phyloP scores from a whole-genome alignment of 2,329 filamentous ascomycete species.

The Magnaporthiopsis rhizophila region DNA sequence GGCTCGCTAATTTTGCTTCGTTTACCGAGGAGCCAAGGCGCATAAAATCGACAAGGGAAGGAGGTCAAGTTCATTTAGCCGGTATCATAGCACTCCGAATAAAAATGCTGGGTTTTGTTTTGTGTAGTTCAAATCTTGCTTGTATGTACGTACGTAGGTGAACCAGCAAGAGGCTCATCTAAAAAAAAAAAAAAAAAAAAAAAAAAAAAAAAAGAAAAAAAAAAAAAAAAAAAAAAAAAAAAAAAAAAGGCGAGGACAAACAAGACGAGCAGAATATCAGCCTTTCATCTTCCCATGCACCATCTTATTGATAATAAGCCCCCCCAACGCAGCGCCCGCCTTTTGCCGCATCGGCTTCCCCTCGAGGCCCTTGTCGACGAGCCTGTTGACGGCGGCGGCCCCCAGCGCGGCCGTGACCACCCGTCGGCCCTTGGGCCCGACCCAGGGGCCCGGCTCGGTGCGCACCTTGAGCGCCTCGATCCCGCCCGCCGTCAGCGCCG shows the following conservation, averaged over 20 bases:
- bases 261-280: neutral
- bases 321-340: neutral
- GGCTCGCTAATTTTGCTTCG: neutral
- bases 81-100: neutral
- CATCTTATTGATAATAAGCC: neutral
- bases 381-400: conserved; percentile 18
- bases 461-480: conserved; percentile 16
- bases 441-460: conserved; percentile 15
- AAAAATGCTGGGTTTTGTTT: neutral
- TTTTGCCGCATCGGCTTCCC: conserved; percentile 2
- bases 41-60: neutral
- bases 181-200: too few relatives aligned
- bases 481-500: too few relatives aligned
- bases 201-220: too few relatives aligned
- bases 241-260: too few relatives aligned
- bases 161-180: neutral
- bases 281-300: neutral
- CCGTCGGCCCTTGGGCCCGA: conserved; percentile 17
- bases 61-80: neutral
- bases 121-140: neutral
- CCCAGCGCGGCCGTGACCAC: conserved; percentile 20
- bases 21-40: neutral
- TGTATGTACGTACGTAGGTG: neutral
- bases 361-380: conserved; percentile 8
- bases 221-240: too few relatives aligned